Percentiles rank a stretch among this genome's conserved stretches.
Evolutionary conservation across 176 grass and related monocot genomes (phyloP).

Genomic region (Stipa capillata): DNA sequence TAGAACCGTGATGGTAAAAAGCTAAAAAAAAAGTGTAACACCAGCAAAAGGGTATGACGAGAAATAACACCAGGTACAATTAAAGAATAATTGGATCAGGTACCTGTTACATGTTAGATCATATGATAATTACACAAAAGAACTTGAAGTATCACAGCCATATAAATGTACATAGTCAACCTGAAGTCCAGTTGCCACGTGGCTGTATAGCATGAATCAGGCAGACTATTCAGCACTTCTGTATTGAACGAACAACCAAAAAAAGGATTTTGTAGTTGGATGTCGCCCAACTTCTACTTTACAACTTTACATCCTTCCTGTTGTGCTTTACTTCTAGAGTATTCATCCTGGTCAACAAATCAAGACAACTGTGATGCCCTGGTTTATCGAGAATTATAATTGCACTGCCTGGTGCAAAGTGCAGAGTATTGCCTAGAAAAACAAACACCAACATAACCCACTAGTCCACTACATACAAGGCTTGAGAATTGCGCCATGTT

Average conservation of each 20-base stretch:
- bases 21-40: background rate
- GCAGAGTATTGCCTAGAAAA: background rate
- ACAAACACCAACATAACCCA: background rate
- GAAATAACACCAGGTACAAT: slow-evolving; percentile 1
- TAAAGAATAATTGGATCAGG: background rate
- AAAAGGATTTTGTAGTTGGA: background rate
- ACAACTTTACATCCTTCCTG: slow-evolving; percentile 11
- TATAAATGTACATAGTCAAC: slow-evolving; percentile 1
- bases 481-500: background rate
- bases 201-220: background rate
- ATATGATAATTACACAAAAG: background rate
- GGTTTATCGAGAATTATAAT: background rate
- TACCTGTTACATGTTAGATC: background rate
- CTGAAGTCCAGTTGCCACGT: background rate
- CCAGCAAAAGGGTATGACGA: background rate
- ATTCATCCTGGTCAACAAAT: slow-evolving; percentile 4
- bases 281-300: slow-evolving; percentile 19
- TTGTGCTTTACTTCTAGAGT: background rate
- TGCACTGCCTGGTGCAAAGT: background rate
- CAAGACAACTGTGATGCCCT: background rate
- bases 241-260: background rate
- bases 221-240: background rate
- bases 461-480: background rate
- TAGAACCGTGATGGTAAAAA: background rate
- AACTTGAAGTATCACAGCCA: background rate